Evolutionary conservation across 768 basidiomycete genomes (phyloP), one percentile per base, ranked within the genome.

Genomic region (Tricholoma bakamatsutake): DNA sequence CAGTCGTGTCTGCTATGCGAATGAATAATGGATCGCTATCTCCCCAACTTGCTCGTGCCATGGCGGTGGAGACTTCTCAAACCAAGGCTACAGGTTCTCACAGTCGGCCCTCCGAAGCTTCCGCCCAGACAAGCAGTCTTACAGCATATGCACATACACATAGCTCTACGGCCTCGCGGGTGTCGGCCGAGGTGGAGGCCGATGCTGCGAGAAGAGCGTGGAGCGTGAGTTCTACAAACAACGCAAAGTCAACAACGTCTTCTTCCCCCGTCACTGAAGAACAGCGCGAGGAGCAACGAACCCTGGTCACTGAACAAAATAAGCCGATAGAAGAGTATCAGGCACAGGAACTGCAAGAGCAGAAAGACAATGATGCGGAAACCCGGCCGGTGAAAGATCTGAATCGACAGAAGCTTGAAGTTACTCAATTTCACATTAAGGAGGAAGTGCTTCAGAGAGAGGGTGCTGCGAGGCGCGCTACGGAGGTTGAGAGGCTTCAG

Each of bases 131-230:
- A 7, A 4, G 15, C 17, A 12, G 21, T n/a, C n/a, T 18, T 27
- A 21, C 2, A 24, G 21, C 21, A 24, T 24, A 30, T 17, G 13
- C 43, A 17, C 27, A 34, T 27, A 15, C 34, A 37, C 39, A 37
- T 21, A 28, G 37, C 12, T 10, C 46, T 31, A 11, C 8, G 6
- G 28, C 3, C 28, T 31, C n/a, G 10, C 57, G 24, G 30, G 45
- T 31, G 27, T 42, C 55, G n/a, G 56, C 57, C 2, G 56, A 64
- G 49, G 3, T 57, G 10, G 62, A 65, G 33, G 62, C 62, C 1
- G 61, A 57, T 50, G 37, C 52, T 18, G 61, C 59, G 4, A 59
- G 46, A 61, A 66, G 49, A 53, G 55, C 18, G 45, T 64, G 49
- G 67, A 67, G 53, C 53, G 53, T 31, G 62, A 67, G 51, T 53